phyloP scores from a whole-genome alignment of 2,329 filamentous ascomycete genomes.

The Cladosporium sp. region DNA sequence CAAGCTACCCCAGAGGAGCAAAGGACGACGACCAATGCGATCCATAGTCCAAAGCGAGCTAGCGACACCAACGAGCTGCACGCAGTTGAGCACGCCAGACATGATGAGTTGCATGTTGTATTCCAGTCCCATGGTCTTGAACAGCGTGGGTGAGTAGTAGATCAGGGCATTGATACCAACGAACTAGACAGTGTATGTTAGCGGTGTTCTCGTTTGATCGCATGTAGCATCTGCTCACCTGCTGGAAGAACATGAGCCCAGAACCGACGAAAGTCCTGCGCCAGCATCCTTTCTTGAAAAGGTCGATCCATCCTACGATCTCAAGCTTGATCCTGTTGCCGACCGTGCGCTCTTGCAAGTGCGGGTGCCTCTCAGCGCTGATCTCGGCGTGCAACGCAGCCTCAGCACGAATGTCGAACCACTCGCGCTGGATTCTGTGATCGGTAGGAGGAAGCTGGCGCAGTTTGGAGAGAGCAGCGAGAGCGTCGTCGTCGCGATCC shows the following conservation, averaged over 20 bases:
- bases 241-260: conserved; percentile 56
- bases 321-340: conserved; percentile 41
- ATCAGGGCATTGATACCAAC: conserved; percentile 44
- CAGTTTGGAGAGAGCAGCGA: conserved; percentile 27
- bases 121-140: conserved; percentile 37
- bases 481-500: conserved; percentile 29
- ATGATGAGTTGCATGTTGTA: conserved; percentile 37
- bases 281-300: conserved; percentile 44
- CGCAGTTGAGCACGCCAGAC: conserved; percentile 40
- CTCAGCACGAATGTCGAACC: conserved; percentile 51
- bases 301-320: conserved; percentile 43
- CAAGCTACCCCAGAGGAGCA: conserved; percentile 41
- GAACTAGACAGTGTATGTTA: conserved; percentile 23
- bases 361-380: conserved; percentile 34
- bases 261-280: conserved; percentile 49
- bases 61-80: conserved; percentile 39
- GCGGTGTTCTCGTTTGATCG: not conserved
- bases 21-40: conserved; percentile 36
- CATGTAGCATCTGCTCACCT: conserved; percentile 32
- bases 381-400: conserved; percentile 49
- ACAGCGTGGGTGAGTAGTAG: conserved; percentile 46
- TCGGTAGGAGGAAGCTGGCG: conserved; percentile 44
- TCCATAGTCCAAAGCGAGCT: conserved; percentile 43
- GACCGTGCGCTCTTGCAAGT: conserved; percentile 23
- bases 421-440: conserved; percentile 49